phyloP scores from a whole-genome alignment of 148 eudicot genomes.

The Diospyros lotus region DNA sequence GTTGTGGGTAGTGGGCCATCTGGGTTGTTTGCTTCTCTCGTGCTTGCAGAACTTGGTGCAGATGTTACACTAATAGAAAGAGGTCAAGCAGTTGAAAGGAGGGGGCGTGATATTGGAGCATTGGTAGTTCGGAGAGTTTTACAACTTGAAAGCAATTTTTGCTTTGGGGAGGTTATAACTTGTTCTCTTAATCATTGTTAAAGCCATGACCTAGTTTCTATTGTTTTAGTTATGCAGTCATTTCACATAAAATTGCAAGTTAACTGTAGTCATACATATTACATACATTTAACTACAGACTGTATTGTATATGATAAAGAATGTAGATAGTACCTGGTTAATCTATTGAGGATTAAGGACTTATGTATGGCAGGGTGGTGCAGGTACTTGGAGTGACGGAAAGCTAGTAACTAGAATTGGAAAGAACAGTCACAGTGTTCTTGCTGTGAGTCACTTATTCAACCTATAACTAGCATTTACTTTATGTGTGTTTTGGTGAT shows the following conservation, averaged over 20 bases:
- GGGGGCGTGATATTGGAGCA: slow-evolving; percentile 99
- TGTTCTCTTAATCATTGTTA: slow-evolving; percentile 17
- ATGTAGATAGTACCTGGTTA: not conserved
- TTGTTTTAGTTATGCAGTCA: not conserved
- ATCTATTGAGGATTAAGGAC: slow-evolving; percentile 56
- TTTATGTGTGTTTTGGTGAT: not conserved
- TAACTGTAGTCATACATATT: not conserved
- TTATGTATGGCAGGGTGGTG: slow-evolving; percentile 99
- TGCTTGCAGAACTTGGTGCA: slow-evolving; percentile 96
- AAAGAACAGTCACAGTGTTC: slow-evolving; percentile 78
- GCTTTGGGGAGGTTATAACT: slow-evolving; percentile 94
- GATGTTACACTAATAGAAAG: slow-evolving; percentile 91
- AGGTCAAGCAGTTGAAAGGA: slow-evolving; percentile 91
- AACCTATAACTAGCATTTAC: slow-evolving; percentile 4
- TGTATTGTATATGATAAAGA: not conserved
- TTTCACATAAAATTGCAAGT: not conserved
- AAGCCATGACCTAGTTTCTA: slow-evolving; percentile 4
- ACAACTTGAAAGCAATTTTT: slow-evolving; percentile 93
- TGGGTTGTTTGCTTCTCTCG: slow-evolving; percentile 92
- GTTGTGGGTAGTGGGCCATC: slow-evolving; percentile 98
- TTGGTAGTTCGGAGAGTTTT: slow-evolving; percentile 82
- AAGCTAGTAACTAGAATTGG: slow-evolving; percentile 98
- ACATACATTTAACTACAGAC: not conserved
- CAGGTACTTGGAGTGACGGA: slow-evolving; percentile 99
- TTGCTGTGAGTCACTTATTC: slow-evolving; percentile 56